These are phyloP conservation scores for Phytopythium delawarense DNA, from an alignment of 352 stramenopile species.

Conservation along the genomic window DNA sequence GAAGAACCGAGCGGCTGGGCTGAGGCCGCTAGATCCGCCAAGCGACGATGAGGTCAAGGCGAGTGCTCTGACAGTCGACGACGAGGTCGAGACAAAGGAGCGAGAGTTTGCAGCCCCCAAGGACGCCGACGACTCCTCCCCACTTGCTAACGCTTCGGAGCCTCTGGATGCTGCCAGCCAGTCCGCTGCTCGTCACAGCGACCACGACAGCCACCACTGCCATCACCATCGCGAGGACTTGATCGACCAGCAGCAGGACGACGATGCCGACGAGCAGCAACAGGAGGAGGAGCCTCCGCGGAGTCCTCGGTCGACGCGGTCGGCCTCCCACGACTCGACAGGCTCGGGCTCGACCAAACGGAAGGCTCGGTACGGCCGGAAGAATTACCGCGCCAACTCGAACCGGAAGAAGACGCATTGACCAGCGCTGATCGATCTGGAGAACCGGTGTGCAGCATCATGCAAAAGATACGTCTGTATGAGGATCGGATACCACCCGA, in stretches of 20 bases:
- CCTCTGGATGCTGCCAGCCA: not conserved
- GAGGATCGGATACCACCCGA: not conserved
- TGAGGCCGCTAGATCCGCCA: not conserved
- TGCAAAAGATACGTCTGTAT: not conserved
- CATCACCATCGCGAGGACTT: not conserved
- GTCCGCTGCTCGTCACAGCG: not conserved
- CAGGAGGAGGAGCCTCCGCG: conserved; percentile 9
- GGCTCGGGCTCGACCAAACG: conserved; percentile 13
- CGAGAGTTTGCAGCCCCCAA: not conserved
- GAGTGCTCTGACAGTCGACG: not conserved
- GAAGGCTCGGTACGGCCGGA: conserved; percentile 63
- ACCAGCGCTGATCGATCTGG: not conserved
- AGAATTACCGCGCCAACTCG: conserved; percentile 72
- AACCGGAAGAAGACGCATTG: conserved; percentile 45
- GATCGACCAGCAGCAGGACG: not conserved
- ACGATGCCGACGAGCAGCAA: not conserved
- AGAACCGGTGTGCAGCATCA: not conserved
- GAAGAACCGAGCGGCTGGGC: not conserved
- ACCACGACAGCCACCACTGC: not conserved
- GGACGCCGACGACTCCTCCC: not conserved
- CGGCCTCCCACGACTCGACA: conserved; percentile 19
- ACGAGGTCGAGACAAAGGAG: not conserved
- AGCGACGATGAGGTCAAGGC: not conserved
- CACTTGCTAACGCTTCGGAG: not conserved
- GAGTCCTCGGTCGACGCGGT: conserved; percentile 20